Evolutionary conservation across 192 early-diverging fungal genomes (phyloP).

Genomic region (Coemansia nantahalensis): DNA sequence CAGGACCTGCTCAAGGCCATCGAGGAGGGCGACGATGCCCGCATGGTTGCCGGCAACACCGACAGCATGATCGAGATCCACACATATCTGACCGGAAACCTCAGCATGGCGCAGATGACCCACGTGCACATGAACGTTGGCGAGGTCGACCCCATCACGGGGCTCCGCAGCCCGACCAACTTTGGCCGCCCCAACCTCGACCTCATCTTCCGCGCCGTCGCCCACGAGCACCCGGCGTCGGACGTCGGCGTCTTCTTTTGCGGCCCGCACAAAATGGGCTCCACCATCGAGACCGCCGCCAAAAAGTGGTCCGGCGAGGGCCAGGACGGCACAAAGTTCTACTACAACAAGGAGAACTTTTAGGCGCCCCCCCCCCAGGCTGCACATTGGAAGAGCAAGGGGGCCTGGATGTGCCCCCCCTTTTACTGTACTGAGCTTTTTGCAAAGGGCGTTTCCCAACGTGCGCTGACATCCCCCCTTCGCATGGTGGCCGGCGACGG

Average conservation of each 20-base stretch:
- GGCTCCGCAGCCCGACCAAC: slow-evolving; percentile 69
- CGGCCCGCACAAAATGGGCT: slow-evolving; percentile 70
- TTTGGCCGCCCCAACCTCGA: slow-evolving; percentile 82
- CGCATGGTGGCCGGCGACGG: too few relatives aligned
- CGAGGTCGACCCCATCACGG: slow-evolving; percentile 68
- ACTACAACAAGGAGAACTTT: slow-evolving; percentile 70
- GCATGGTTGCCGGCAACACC: slow-evolving; percentile 9
- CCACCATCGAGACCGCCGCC: slow-evolving; percentile 60
- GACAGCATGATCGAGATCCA: slow-evolving; percentile 72
- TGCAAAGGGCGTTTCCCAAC: too few relatives aligned
- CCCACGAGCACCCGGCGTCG: slow-evolving; percentile 62
- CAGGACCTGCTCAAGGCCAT: slow-evolving; percentile 77
- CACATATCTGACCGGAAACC: slow-evolving; percentile 70
- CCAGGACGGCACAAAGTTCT: slow-evolving; percentile 67
- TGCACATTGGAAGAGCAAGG: background rate
- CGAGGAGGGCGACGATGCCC: slow-evolving; percentile 69
- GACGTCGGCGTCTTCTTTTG: slow-evolving; percentile 90
- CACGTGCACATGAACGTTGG: slow-evolving; percentile 55
- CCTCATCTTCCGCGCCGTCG: slow-evolving; percentile 64
- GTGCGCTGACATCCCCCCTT: too few relatives aligned
- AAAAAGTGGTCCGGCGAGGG: slow-evolving; percentile 63
- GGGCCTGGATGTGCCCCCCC: too few relatives aligned
- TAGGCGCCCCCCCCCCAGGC: too few relatives aligned
- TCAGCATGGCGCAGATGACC: slow-evolving; percentile 59
- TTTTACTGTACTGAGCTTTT: too few relatives aligned